Conservation (phyloP, 345 rosid genomes). For the Aquilaria yunnanensis region DNA sequence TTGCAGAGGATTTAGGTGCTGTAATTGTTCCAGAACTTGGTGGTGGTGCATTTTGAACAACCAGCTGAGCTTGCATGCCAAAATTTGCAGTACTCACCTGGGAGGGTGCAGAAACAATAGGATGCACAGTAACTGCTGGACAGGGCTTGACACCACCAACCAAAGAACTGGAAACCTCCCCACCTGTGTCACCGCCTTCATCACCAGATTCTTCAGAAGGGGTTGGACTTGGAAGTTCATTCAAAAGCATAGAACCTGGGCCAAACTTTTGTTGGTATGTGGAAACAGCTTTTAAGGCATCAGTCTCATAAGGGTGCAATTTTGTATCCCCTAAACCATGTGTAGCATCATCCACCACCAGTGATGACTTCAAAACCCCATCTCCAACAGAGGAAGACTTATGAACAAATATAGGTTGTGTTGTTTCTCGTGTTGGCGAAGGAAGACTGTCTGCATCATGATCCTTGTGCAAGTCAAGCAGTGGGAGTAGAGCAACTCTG, state of each 20-base stretch:
- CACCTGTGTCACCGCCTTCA: conserved; percentile 50
- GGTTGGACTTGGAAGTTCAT: conserved; percentile 92
- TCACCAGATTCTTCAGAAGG: conserved; percentile 74
- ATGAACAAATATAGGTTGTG: conserved; percentile 41
- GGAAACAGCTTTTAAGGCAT: conserved; percentile 70
- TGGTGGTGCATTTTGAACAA: conserved; percentile 24
- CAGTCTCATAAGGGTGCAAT: conserved; percentile 63
- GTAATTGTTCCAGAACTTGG: conserved; percentile 28
- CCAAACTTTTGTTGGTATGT: conserved; percentile 74
- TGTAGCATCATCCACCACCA: conserved; percentile 27
- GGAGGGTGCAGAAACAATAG: conserved; percentile 20
- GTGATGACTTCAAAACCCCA: conserved; percentile 26
- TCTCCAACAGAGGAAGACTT: conserved; percentile 31
- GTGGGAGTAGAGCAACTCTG: conserved; percentile 50
- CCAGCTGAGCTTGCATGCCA: conserved; percentile 16
- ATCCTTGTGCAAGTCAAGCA: conserved; percentile 91
- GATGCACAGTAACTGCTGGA: conserved; percentile 22
- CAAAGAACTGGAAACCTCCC: conserved; percentile 61
- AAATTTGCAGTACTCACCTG: conserved; percentile 15
- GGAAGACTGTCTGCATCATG: conserved; percentile 97
- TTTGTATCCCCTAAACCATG: conserved; percentile 29
- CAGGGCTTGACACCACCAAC: conserved; percentile 14
- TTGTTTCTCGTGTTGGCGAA: conserved; percentile 78
- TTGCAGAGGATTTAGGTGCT: conserved; percentile 45
- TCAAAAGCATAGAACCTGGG: conserved; percentile 32